phyloP scores from a whole-genome alignment of 306 rosid species.

The Vigna angularis region DNA sequence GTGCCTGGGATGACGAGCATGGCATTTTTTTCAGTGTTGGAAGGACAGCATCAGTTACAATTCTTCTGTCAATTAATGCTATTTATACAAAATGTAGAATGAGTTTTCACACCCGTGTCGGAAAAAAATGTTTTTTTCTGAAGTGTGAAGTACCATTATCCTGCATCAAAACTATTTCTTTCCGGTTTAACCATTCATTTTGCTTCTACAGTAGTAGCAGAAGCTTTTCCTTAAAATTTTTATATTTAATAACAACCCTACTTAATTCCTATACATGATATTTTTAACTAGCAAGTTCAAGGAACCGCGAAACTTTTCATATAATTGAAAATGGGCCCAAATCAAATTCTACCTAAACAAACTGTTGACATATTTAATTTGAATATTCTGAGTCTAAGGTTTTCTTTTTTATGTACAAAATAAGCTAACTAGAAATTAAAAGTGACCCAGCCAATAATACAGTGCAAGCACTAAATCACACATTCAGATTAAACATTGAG shows the following conservation, averaged over 20 bases:
- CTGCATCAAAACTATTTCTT: too few relatives aligned
- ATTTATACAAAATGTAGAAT: neutral
- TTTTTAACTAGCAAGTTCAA: constrained; percentile 17
- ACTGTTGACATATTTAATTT: constrained; percentile 16
- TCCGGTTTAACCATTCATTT: too few relatives aligned
- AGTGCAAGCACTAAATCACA: constrained; percentile 29
- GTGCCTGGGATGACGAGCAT: neutral
- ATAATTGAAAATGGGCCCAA: constrained; percentile 25
- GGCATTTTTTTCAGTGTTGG: neutral
- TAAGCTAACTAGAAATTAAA: constrained; percentile 19
- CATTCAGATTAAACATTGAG: constrained; percentile 26
- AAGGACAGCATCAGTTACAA: neutral
- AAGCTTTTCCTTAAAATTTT: too few relatives aligned
- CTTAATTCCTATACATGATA: too few relatives aligned
- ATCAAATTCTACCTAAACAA: constrained; percentile 38
- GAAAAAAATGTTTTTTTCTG: neutral
- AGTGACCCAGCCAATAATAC: constrained; percentile 45
- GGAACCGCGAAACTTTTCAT: constrained; percentile 41
- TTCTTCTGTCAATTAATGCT: neutral
- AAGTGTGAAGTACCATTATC: neutral
- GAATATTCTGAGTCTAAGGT: constrained; percentile 40
- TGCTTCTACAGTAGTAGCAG: too few relatives aligned
- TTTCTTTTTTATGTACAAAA: constrained; percentile 44
- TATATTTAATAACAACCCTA: too few relatives aligned
- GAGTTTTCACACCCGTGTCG: neutral